Base-by-base conservation (phyloP, 305 asterid species). In the Fraxinus greggii region DNA sequence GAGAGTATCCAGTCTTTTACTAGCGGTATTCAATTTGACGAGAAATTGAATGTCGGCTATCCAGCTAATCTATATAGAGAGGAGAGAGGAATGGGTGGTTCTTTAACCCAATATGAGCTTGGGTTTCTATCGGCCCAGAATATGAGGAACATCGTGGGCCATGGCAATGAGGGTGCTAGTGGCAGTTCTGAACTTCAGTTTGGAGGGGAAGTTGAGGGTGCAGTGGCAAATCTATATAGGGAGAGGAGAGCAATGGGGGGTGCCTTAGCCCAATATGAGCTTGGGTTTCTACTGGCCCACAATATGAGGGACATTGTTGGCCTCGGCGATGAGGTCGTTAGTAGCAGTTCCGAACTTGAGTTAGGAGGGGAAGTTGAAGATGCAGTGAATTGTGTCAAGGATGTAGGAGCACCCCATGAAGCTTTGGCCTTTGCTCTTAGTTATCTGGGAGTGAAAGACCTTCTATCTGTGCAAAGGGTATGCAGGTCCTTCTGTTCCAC, bases 391-490 rank as follows among this genome's bases (percentile, higher is more conserved):
- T 31, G 75, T 83, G 78, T 78, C 78, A 78, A 81, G 80, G 80
- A 67, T 45, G 89, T 80, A 76, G 92, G 86, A 80, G 90, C 61
- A 67, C 95, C 92, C 36, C 92, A 92, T 81, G 93, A 93, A 83
- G 98, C 90, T 76, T 84, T 87, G 84, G 48, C 28, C 73, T 76
- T 83, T 76, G 89, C 90, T 78, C 86, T 93, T 31, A 78, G 86
- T 61, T 87, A 87, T 85, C 86, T 95, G 56, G 97, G 95, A 78
- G 87, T 91, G 79, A 89, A 88, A 83, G 98, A 95, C 74, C 93
- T 95, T 86, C 86, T 95, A 51, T 88, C 90, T 0, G 91, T 92
- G 78, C 96, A 88, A 79, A 89, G 86, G 84, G 98, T 92, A 75
- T 94, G 95, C 82, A 90, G 83, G 83, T 91, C 93, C 23, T 80